Conservation (phyloP, 2,329 filamentous ascomycete species). For the Alternaria tenuissima region DNA sequence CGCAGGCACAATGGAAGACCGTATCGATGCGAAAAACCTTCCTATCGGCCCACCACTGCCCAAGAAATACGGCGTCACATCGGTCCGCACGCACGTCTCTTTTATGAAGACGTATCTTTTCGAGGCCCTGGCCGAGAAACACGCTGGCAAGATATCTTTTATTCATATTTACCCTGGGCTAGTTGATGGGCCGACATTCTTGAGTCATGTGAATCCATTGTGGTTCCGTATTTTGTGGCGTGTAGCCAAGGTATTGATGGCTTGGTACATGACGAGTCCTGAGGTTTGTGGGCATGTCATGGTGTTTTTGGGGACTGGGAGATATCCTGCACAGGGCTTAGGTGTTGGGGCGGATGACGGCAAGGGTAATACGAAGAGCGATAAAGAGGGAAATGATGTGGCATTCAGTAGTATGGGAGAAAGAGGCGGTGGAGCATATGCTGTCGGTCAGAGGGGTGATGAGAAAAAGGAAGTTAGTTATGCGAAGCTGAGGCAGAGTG, state of each 20-base stretch:
- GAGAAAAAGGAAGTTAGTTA: slow-evolving; percentile 29
- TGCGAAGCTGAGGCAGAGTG: slow-evolving; percentile 29
- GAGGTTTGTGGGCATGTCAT: too few relatives aligned
- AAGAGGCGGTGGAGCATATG: slow-evolving; percentile 40
- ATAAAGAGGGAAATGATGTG: slow-evolving; percentile 1
- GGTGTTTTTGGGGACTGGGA: too few relatives aligned
- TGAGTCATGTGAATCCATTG: slow-evolving; percentile 28
- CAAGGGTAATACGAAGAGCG: slow-evolving; percentile 3
- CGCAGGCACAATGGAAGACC: slow-evolving; percentile 40
- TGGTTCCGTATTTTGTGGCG: slow-evolving; percentile 44
- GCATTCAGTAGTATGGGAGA: slow-evolving; percentile 31
- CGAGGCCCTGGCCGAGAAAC: slow-evolving; percentile 33
- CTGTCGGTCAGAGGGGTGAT: slow-evolving; percentile 32
- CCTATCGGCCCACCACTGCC: slow-evolving; percentile 37
- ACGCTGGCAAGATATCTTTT: slow-evolving; percentile 40
- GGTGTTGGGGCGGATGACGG: slow-evolving; percentile 17
- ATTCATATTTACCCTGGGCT: slow-evolving; percentile 46
- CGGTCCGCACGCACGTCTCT: slow-evolving; percentile 38
- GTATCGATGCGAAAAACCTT: slow-evolving; percentile 30
- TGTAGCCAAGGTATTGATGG: slow-evolving; percentile 26
- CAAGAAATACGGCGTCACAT: slow-evolving; percentile 33
- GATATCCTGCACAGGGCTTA: too few relatives aligned
- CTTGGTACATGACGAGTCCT: too few relatives aligned
- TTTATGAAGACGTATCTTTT: slow-evolving; percentile 47
- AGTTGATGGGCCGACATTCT: slow-evolving; percentile 41